Evolutionary conservation across 2,329 filamentous ascomycete species (phyloP), one percentile per base, ranked within the genome.

Genomic region (Ascochyta koolunga): DNA sequence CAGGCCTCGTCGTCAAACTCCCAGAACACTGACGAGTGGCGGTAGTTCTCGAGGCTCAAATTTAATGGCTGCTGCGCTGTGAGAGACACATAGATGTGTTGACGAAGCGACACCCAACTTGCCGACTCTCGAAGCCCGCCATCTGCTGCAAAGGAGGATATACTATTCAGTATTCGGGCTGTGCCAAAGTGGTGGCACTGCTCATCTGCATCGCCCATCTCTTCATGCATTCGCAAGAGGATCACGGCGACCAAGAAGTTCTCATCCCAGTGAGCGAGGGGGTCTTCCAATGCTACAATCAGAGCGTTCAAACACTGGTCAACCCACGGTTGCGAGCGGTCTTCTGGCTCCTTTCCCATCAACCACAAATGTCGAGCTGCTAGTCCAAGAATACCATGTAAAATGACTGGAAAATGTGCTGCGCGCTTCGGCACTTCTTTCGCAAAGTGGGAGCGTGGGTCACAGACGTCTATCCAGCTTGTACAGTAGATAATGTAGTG

Each of bases 231-330:
- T 0, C 80, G 75, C 18, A 82, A 64, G 5, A 82, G 74, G 8
- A 82, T 80, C 0, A 83, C 79, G 0, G 79, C 78, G 0, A 79
- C 74, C 0, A 82, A 66, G 2, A 81, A 73, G 15, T 77, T 78
- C 27, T 80, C 79, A 41, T 80, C 78, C 60, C 77, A 79, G 1
- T 74, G 73, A 1, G 75, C 67, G 1, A 71, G 70, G 0, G 78
- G 76, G 31, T 74, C 72, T 7, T 77, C 73, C 13, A 82, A 69
- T 2, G 77, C 76, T 10, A 76, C 68, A 2, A 82, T 81, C 5
- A 82, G 71, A 10, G 80, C 66, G 47, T 79, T 74, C 9, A 82
- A 68, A 51, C 79, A 81, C 44, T 77, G 69, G 18, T 78, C 76
- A 32, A 80, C 75, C 53, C 80, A 81, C 9, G 72, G 69, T 10